phyloP scores from a whole-genome alignment of 1,284 basidiomycete genomes.

The Wallemia ichthyophaga region DNA sequence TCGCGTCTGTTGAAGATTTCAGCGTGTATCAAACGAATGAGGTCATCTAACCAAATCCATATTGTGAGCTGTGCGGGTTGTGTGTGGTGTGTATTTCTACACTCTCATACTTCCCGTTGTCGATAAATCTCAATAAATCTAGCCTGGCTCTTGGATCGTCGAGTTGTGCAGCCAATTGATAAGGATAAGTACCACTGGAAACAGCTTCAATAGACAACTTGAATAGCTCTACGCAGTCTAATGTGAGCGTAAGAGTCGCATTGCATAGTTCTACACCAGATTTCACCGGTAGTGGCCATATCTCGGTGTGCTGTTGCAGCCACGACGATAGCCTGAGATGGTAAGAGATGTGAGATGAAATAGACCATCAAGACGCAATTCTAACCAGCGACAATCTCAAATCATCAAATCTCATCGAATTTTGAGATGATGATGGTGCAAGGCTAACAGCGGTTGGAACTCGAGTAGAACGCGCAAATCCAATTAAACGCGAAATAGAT shows the following conservation, averaged over 20 bases:
- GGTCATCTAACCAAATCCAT: too few species aligned
- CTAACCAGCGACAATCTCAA: neutral
- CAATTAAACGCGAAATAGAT: too few species aligned
- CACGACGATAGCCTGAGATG: neutral
- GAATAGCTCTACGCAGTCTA: neutral
- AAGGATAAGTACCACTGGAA: neutral
- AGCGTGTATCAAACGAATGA: too few species aligned
- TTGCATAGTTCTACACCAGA: neutral
- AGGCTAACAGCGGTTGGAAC: too few species aligned
- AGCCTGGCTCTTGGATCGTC: neutral
- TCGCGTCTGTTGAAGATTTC: too few species aligned
- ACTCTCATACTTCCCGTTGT: too few species aligned
- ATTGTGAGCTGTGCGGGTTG: too few species aligned
- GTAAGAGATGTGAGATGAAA: too few species aligned
- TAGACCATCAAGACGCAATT: too few species aligned
- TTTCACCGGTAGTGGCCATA: neutral
- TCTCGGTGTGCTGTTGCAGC: neutral
- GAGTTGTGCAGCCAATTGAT: neutral
- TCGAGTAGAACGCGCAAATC: too few species aligned
- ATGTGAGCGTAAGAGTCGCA: neutral
- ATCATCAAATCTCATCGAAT: neutral
- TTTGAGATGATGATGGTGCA: neutral
- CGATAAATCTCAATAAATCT: neutral
- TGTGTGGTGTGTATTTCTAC: too few species aligned
- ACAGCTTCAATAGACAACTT: neutral